A percentile compares a stretch with the other conserved stretches of the same genome.
Conservation (phyloP, 352 stramenopile genomes). For the Phytophthora kernoviae region DNA sequence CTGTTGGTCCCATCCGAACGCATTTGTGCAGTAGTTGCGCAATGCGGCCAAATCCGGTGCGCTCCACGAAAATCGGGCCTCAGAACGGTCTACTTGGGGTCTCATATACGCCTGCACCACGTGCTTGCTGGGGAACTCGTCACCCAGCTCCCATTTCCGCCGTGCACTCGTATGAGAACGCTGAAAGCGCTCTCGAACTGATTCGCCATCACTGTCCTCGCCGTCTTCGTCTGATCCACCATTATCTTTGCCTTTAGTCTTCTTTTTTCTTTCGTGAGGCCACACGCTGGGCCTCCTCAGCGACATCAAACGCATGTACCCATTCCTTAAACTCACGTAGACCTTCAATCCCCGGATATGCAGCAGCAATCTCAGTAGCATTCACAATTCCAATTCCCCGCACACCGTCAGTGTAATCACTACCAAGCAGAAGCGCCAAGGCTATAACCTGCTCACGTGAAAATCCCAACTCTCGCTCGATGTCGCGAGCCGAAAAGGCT, state of each 20-base stretch:
- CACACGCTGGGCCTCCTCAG: slow-evolving; percentile 56
- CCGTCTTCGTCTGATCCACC: slow-evolving; percentile 30
- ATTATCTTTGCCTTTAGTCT: slow-evolving; percentile 29
- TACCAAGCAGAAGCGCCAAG: slow-evolving; percentile 93
- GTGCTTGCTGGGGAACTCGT: slow-evolving; percentile 93
- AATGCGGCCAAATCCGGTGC: slow-evolving; percentile 89
- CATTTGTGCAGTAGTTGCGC: slow-evolving; percentile 85
- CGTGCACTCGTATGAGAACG: slow-evolving; percentile 90
- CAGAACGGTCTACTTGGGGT: slow-evolving; percentile 88
- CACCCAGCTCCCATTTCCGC: slow-evolving; percentile 91
- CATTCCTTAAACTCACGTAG: slow-evolving; percentile 84
- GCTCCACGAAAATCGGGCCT: slow-evolving; percentile 92
- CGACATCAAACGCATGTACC: slow-evolving; percentile 70
- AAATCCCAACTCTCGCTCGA: slow-evolving; percentile 93
- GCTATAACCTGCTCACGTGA: slow-evolving; percentile 91
- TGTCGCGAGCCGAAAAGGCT: slow-evolving; percentile 94
- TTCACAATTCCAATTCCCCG: slow-evolving; percentile 87
- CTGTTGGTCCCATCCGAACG: slow-evolving; percentile 93
- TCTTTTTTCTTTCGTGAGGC: slow-evolving; percentile 42
- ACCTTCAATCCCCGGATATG: slow-evolving; percentile 87
- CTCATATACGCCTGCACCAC: slow-evolving; percentile 94
- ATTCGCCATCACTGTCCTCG: slow-evolving; percentile 51
- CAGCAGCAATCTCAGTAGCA: slow-evolving; percentile 74
- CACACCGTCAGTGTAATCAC: slow-evolving; percentile 95
- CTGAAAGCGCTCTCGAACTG: slow-evolving; percentile 83